Base-by-base conservation (phyloP, 768 basidiomycete genomes). In the Myochromella boudieri region DNA sequence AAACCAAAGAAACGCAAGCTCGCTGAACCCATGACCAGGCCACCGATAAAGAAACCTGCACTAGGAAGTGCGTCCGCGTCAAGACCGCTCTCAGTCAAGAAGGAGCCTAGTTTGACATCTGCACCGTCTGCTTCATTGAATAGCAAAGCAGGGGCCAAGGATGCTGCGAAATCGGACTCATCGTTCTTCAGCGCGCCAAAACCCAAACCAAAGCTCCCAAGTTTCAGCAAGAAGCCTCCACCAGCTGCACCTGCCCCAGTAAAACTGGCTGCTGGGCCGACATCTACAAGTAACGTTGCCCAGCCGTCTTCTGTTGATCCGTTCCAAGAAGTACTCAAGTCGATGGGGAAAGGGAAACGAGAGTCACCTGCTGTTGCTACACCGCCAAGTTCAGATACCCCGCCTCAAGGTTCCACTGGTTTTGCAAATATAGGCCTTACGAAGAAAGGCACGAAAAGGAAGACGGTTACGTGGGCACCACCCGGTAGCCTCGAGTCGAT, bases 161-260 rank as follows among this genome's bases (percentile, higher is more conserved):
- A 90, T 62, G 87, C 87, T 54, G 85, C 87, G 14, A 87, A 90
- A 69, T 84, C 87, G 10, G 91, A 92, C 64, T 86, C 85, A 37
- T 90, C 87, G 1, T 92, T 93, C 66, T 93, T 93, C 66, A 91
- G 90, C 44, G 85, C 86, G 31, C 87, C 89, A 4, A 92, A 91
- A 61, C 80, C 84, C 15, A 91, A 91, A 59, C 80, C 85, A 24
- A 89, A 87, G 65, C 70, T 93, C 17, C 91, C 91, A 9, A 89
- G 79, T 45, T 93, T 93, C 74, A 91, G 85, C 70, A 93, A 92
- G 65, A 85, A 83, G 9, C 77, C 81, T 0, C 66, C 67, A 6
- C 46, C 56, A 0, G 53, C 66, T 6, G 41, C 79, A 1, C 58
- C 66, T 5, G 57, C 61, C 4, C 39, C 56, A 3, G 25, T 42